Evolutionary conservation across 2,329 filamentous ascomycete species (phyloP).

Genomic region (Alternaria sp.): DNA sequence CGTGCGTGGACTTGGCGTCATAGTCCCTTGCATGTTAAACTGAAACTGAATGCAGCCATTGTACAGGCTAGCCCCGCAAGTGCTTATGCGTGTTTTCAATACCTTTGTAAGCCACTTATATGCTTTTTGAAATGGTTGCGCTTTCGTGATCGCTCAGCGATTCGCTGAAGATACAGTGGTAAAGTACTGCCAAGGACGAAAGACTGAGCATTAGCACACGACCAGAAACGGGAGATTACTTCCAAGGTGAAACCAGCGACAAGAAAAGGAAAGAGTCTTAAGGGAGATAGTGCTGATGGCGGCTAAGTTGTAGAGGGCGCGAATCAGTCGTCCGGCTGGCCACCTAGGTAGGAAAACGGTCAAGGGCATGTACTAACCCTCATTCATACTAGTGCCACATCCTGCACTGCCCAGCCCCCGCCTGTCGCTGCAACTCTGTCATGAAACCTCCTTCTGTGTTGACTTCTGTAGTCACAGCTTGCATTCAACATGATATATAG

Average conservation of each 20-base stretch:
- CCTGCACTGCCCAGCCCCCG: neutral
- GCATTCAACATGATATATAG: neutral
- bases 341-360: neutral
- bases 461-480: neutral
- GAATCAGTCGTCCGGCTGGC: neutral
- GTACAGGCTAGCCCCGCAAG: neutral
- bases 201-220: neutral
- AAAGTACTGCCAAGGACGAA: neutral
- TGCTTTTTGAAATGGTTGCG: neutral
- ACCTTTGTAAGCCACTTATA: neutral
- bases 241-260: neutral
- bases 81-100: neutral
- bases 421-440: neutral
- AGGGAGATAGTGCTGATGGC: neutral
- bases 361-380: neutral
- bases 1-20: neutral
- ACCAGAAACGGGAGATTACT: neutral
- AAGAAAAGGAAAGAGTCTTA: neutral
- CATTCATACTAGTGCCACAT: neutral
- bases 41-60: neutral
- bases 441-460: neutral
- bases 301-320: neutral
- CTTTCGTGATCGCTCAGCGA: neutral
- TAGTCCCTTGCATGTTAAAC: neutral
- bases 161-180: neutral